phyloP scores from a whole-genome alignment of 257 asterid genomes.

The Asclepias syriaca region DNA sequence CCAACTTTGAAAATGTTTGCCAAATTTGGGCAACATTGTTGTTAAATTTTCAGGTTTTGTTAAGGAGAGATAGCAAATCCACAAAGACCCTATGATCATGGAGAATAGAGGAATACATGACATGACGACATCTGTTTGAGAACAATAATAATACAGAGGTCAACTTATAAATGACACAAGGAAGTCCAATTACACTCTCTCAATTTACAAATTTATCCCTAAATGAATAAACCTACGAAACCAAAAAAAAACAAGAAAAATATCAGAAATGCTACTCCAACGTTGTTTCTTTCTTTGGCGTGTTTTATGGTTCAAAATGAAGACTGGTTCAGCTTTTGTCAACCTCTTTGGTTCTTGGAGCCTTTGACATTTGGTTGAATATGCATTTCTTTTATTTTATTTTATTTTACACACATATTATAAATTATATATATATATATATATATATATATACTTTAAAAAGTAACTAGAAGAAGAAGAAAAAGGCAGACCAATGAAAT shows the following conservation, averaged over 20 bases:
- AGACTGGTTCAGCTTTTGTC: constrained; percentile 7
- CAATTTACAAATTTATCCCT: too few relatives aligned
- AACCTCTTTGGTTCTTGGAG: neutral
- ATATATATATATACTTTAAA: too few relatives aligned
- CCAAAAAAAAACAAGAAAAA: too few relatives aligned
- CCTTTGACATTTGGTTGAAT: constrained; percentile 2
- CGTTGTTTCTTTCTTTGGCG: neutral
- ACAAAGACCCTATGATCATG: constrained; percentile 31
- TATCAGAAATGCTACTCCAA: neutral
- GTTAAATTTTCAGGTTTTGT: constrained; percentile 10
- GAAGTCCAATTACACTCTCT: neutral
- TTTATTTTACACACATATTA: too few relatives aligned
- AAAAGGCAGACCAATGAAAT: too few relatives aligned
- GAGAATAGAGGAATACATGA: constrained; percentile 14
- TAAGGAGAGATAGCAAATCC: constrained; percentile 15
- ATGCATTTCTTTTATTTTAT: neutral
- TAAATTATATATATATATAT: too few relatives aligned
- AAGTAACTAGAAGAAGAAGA: too few relatives aligned
- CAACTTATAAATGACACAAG: neutral
- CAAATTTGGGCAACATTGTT: constrained; percentile 4
- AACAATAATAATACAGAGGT: neutral
- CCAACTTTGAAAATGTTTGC: constrained; percentile 16
- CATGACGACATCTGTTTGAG: constrained; percentile 11
- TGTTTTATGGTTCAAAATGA: neutral
- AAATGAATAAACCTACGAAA: too few relatives aligned